A percentile compares a stretch with the other conserved stretches of the same genome.
These are phyloP conservation scores for Casuarina cunninghamiana DNA, from an alignment of 306 rosid species.

Conservation along the genomic window DNA sequence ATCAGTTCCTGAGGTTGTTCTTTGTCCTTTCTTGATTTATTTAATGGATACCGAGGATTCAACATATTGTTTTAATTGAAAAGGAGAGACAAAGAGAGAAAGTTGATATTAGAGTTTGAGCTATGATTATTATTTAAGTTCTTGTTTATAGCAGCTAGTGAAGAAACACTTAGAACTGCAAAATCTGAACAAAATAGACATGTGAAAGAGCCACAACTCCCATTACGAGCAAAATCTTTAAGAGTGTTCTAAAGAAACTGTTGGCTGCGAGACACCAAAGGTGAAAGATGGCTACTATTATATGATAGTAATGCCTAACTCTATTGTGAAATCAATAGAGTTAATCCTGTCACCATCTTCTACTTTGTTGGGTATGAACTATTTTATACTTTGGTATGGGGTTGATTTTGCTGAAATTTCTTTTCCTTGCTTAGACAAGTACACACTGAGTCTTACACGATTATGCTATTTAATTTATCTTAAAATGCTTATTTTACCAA, in stretches of 20 bases:
- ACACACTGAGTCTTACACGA: not conserved
- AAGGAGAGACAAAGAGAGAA: not conserved
- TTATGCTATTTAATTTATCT: not conserved
- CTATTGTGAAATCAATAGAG: not conserved
- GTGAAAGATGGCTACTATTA: not conserved
- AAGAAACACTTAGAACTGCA: not conserved
- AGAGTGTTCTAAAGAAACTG: not conserved
- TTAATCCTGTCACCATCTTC: not conserved
- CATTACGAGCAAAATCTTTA: not conserved
- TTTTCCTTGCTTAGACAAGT: not conserved
- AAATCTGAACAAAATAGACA: not conserved
- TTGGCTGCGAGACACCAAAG: not conserved
- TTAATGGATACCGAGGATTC: not conserved
- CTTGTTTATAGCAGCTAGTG: not conserved
- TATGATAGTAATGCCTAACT: not conserved
- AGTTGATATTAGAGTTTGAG: not conserved
- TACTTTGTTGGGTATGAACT: not conserved
- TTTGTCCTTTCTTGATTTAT: not conserved
- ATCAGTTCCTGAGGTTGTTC: too few relatives aligned
- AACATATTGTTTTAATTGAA: not conserved
- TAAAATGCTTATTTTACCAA: slow-evolving; percentile 8
- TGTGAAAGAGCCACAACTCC: not conserved
- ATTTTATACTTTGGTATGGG: not conserved
- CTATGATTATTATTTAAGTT: not conserved
- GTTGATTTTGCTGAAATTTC: not conserved